These are phyloP conservation scores for Botrytis porri DNA, from an alignment of 2,329 filamentous ascomycete species.

Conservation along the genomic window DNA sequence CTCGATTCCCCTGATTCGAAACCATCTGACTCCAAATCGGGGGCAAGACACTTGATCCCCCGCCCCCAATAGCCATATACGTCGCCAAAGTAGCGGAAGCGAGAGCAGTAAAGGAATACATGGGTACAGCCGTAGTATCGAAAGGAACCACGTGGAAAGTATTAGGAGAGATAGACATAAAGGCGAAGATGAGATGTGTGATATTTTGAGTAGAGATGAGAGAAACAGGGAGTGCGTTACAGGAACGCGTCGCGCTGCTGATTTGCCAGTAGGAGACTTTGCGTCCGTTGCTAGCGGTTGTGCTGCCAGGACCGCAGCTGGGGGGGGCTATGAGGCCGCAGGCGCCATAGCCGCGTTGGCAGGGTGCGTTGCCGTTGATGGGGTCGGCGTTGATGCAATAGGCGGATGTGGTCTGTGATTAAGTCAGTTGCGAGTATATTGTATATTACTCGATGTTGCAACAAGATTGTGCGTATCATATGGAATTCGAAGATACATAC, in stretches of 20 bases:
- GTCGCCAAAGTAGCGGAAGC: constrained; percentile 39
- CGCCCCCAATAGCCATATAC: constrained; percentile 43
- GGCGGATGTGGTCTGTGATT: constrained; percentile 4
- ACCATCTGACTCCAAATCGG: constrained; percentile 37
- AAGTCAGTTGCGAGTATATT: neutral
- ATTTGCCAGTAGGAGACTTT: constrained; percentile 19
- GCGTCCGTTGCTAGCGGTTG: neutral
- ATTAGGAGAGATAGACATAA: constrained; percentile 42
- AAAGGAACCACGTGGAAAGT: constrained; percentile 37
- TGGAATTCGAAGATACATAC: neutral
- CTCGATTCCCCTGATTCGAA: constrained; percentile 30
- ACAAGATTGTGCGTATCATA: neutral
- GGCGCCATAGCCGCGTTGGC: constrained; percentile 10
- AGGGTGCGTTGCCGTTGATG: neutral
- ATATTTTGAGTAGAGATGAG: constrained; percentile 38
- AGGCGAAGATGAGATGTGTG: constrained; percentile 43
- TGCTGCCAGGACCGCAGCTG: constrained; percentile 4
- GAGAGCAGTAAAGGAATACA: constrained; percentile 34
- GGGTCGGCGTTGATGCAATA: constrained; percentile 21
- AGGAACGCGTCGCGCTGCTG: constrained; percentile 24
- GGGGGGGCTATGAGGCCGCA: constrained; percentile 1
- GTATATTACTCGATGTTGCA: neutral
- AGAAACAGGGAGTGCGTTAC: constrained; percentile 37
- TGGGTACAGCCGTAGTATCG: constrained; percentile 23
- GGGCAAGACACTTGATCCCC: constrained; percentile 28